phyloP scores from a whole-genome alignment of 2,329 filamentous ascomycete species.

The Ceratocystis diversiconidia region DNA sequence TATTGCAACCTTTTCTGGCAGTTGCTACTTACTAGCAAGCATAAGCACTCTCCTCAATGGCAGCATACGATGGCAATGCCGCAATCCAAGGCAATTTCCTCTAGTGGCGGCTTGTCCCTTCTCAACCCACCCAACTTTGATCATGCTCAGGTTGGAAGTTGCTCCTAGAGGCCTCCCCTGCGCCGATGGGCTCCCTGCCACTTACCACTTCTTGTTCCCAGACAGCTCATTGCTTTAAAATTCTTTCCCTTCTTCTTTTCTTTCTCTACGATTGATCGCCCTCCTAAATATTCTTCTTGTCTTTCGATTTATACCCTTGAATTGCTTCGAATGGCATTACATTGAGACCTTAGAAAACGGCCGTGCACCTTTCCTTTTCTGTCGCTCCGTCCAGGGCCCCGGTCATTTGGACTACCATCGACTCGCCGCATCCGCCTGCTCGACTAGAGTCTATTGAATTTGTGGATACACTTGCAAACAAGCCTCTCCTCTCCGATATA shows the following conservation, averaged over 20 bases:
- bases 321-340: not conserved
- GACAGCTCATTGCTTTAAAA: not conserved
- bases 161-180: not conserved
- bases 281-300: not conserved
- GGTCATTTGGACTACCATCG: not conserved
- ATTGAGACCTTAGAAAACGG: not conserved
- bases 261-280: not conserved
- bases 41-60: not conserved
- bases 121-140: not conserved
- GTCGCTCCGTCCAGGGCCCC: not conserved
- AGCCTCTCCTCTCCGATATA: not conserved
- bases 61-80: not conserved
- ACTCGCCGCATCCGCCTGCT: not conserved
- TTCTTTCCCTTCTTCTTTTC: not conserved
- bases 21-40: not conserved
- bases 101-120: not conserved
- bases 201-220: not conserved
- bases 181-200: not conserved
- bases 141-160: not conserved
- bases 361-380: not conserved
- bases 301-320: not conserved
- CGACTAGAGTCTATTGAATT: not conserved
- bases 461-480: not conserved
- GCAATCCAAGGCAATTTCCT: not conserved
- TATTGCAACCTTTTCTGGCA: not conserved